Evolutionary conservation across 2,329 filamentous ascomycete genomes (phyloP), one percentile per base, ranked within the genome.

Genomic region (Neocucurbitaria cava): DNA sequence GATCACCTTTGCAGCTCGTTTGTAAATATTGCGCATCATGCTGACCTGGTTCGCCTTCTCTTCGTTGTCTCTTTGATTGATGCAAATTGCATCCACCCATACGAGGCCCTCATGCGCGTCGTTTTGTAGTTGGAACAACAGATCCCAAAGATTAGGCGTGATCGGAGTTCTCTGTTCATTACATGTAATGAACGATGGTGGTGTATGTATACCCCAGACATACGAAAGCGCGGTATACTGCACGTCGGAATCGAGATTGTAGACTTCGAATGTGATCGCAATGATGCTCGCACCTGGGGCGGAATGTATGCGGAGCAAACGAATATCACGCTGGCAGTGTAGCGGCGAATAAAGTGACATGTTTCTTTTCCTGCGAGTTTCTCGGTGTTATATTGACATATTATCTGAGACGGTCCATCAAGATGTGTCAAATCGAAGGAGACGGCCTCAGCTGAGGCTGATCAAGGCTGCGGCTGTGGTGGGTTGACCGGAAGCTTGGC

Each of bases 11-110:
- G 38, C 33, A 17, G 56, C 56, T 31, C 28, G 40, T 39, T 44
- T 56, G 42, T 54, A 59, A 17, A 59, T 56, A 10, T 53, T 38
- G 28, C 49, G 15, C 56, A 59, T 59, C 52, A 56, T 50, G 35
- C 41, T 40, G 36, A 56, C 56, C 11, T 59, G 56, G 13, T 36
- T 9, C 8, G 41, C 24, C 35, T 53, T 56, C 35, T 59, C 56
- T 23, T 47, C 24, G 8, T 51, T 38, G 15, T 56, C 48, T 7
- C 24, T 9, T 26, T 26, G 24, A 26, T 26, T 26, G 24, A 26
- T 26, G 24, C 24, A 26, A 9, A 26, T 6, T 43, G 43, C 43
- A 28, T 55, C 52, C 20, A 40, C 35, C 54, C 49, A 56, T 11
- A 58, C 30, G 15, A 45, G n/a, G 31, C 50, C 24, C 3, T 47